These are phyloP conservation scores for Clitopilus passeckerianus DNA, from an alignment of 768 basidiomycete genomes.

Conservation along the genomic window DNA sequence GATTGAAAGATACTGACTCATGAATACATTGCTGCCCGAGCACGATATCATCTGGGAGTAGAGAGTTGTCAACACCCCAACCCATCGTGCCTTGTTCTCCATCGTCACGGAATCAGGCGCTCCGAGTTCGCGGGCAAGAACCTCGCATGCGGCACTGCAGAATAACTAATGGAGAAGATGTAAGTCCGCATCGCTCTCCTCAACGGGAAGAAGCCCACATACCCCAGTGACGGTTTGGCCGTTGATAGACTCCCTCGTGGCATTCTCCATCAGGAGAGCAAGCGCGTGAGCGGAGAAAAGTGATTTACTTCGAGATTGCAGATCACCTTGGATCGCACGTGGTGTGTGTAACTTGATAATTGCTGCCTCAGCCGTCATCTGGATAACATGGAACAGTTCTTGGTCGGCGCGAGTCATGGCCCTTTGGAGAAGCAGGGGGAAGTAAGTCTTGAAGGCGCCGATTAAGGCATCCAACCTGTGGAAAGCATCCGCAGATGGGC, in stretches of 20 bases:
- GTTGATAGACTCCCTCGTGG: conserved; percentile 7
- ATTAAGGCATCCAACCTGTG: conserved; percentile 10
- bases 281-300: conserved; percentile 11
- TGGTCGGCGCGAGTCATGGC: conserved; percentile 9
- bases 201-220: not conserved
- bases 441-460: conserved; percentile 16
- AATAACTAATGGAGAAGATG: conserved; percentile 8
- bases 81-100: conserved; percentile 6
- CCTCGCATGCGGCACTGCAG: conserved; percentile 14
- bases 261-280: conserved; percentile 10
- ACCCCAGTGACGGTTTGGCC: conserved; percentile 13
- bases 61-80: conserved; percentile 8
- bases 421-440: conserved; percentile 14
- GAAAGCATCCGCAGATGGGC: conserved; percentile 9
- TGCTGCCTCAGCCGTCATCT: conserved; percentile 27
- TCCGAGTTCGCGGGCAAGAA: conserved; percentile 10
- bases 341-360: conserved; percentile 20
- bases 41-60: conserved; percentile 12
- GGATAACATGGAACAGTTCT: conserved; percentile 22
- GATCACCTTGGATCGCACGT: conserved; percentile 6
- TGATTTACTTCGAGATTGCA: conserved; percentile 10
- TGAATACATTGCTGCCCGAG: conserved; percentile 10
- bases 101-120: conserved; percentile 3
- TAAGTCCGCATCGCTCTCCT: not conserved
- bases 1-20: conserved; percentile 8